Evolutionary conservation across 768 basidiomycete genomes (phyloP), one percentile per base, ranked within the genome.

Genomic region (Inosperma sp.): DNA sequence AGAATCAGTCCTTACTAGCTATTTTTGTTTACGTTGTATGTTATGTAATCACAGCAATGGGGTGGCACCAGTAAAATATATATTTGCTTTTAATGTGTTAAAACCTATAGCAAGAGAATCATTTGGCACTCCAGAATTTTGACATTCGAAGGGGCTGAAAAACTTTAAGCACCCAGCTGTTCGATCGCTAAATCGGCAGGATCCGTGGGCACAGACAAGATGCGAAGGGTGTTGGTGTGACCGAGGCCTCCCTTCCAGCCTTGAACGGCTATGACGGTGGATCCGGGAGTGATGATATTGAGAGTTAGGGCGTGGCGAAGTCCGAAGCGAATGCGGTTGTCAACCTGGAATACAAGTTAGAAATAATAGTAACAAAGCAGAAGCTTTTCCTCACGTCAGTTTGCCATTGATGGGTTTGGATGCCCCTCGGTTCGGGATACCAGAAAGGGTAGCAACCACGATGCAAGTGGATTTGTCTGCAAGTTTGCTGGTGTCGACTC

Each of bases 201-300:
- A 60, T 92, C 88, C 19, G 86, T 90, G 14, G 91, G 91, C 37
- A 93, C 91, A 33, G 81, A 82, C 59, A 93, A 69, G 54, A 93
- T 79, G 43, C 91, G 85, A 51, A 93, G 74, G 10, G 90, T 93
- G 76, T 94, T 93, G 57, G 92, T 94, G 72, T 96, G 93, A 26
- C 93, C 94, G 37, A 96, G 81, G 52, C 96, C 96, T 36, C 93
- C 91, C 74, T 93, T 95, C 95, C 95, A 99, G n/a, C 96, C 96
- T 70, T 98, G 96, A 4, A 99, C 88, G 42, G 95, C 95, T 56
- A 98, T 77, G 62, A 99, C 80, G 21, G 93, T 91, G 47, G 84
- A 84, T 48, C 92, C 90, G 30, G 91, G 83, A 62, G 83, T 82
- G 74, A 98, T 84, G 65, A 99, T 80, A 56, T 88, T 86, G 69